Conservation (phyloP, 1,139 yeast species). For the Scheffersomyces stambukii region DNA sequence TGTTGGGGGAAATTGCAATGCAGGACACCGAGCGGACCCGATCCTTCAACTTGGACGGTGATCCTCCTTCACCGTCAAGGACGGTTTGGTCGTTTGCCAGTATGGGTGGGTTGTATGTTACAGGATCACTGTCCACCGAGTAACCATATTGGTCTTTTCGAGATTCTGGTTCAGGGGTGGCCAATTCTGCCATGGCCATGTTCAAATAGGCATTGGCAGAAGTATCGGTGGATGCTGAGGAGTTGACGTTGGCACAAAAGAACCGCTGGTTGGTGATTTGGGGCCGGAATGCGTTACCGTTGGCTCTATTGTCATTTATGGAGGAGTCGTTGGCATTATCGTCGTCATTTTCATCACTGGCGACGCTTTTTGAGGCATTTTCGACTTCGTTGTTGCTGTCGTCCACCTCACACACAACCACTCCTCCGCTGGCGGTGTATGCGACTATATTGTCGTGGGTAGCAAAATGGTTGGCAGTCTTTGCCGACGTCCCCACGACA, state of each 20-base stretch:
- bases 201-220: conserved; percentile 31
- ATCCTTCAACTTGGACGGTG: conserved; percentile 36
- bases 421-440: conserved; percentile 68
- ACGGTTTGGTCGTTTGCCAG: background rate
- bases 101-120: conserved; percentile 13
- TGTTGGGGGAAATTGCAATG: conserved; percentile 52
- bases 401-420: conserved; percentile 43
- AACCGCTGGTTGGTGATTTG: conserved; percentile 40
- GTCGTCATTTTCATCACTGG: too few relatives aligned
- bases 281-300: too few relatives aligned
- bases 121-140: conserved; percentile 25
- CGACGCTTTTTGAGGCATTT: too few relatives aligned
- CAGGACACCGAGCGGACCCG: conserved; percentile 53
- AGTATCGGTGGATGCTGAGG: conserved; percentile 4
- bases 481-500: conserved; percentile 31
- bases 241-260: conserved; percentile 43
- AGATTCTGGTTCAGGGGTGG: conserved; percentile 10
- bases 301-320: too few relatives aligned
- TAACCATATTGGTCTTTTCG: conserved; percentile 33
- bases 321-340: too few relatives aligned
- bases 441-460: conserved; percentile 44
- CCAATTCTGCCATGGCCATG: conserved; percentile 15
- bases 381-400: conserved; percentile 11
- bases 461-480: conserved; percentile 28
- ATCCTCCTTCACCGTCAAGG: too few relatives aligned